Evolutionary conservation across 140 eudicot species (phyloP).

Genomic region (Oenanthe javanica): DNA sequence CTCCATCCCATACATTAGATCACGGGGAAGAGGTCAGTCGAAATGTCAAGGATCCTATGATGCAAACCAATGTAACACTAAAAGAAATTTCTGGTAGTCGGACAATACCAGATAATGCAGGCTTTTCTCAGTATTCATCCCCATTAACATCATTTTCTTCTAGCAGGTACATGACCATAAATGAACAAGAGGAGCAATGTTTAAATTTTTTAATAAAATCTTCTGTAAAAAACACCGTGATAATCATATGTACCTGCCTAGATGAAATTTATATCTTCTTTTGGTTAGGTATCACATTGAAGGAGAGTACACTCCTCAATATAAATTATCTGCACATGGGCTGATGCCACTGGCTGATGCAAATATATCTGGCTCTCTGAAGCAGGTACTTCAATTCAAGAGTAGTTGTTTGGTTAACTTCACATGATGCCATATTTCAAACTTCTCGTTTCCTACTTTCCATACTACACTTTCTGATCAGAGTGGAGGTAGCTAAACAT

Average conservation of each 20-base stretch:
- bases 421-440: background rate
- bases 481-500: background rate
- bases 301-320: constrained; percentile 30
- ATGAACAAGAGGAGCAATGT: background rate
- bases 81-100: constrained; percentile 31
- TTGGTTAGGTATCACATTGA: constrained; percentile 44
- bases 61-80: constrained; percentile 29
- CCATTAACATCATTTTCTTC: constrained; percentile 44
- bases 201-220: background rate
- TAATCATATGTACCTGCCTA: constrained; percentile 3
- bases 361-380: constrained; percentile 34
- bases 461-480: background rate
- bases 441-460: background rate
- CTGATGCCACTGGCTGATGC: constrained; percentile 47
- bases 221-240: background rate
- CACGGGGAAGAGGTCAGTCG: constrained; percentile 20
- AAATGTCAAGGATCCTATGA: constrained; percentile 23
- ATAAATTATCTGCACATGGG: constrained; percentile 21
- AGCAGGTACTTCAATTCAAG: constrained; percentile 45
- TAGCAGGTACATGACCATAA: constrained; percentile 43
- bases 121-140: constrained; percentile 32
- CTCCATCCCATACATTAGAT: constrained; percentile 21
- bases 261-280: background rate
- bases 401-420: background rate
- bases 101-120: constrained; percentile 35